phyloP scores from a whole-genome alignment of 768 basidiomycete genomes.

The Naematelia aurantialba region DNA sequence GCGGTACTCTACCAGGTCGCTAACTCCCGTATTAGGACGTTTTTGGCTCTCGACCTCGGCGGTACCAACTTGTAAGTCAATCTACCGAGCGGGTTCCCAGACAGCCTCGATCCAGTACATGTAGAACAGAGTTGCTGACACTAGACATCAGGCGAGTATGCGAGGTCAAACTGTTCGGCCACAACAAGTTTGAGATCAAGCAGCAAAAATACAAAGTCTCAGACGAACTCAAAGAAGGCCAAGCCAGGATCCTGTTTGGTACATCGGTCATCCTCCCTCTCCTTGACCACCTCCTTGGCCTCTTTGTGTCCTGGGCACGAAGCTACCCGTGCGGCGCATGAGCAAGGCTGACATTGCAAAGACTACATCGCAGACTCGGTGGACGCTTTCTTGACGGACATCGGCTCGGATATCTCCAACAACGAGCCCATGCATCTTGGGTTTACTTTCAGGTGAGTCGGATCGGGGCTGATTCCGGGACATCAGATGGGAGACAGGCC shows the following conservation, averaged over 20 bases:
- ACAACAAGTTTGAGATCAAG: constrained; percentile 80
- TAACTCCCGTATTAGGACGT: too few relatives aligned
- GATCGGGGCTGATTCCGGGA: too few relatives aligned
- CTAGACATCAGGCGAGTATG: constrained; percentile 71
- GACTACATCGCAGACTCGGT: constrained; percentile 98
- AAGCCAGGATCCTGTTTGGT: constrained; percentile 84
- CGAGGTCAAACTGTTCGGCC: constrained; percentile 83
- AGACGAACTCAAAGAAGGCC: constrained; percentile 85
- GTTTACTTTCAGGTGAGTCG: constrained; percentile 66
- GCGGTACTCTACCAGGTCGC: too few relatives aligned
- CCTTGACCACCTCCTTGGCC: too few relatives aligned
- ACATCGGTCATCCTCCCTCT: constrained; percentile 19
- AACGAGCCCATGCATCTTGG: constrained; percentile 63
- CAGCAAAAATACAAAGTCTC: constrained; percentile 98
- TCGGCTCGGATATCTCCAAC: constrained; percentile 49
- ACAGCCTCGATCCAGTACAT: not conserved
- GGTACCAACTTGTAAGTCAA: constrained; percentile 87
- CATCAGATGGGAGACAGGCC: not conserved
- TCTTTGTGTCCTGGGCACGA: not conserved
- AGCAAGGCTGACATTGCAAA: constrained; percentile 48
- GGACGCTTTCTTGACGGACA: constrained; percentile 82
- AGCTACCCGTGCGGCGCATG: not conserved
- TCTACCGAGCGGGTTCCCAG: not conserved
- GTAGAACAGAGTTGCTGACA: not conserved
- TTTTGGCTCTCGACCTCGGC: constrained; percentile 92